These are phyloP conservation scores for Salix purpurea DNA, from an alignment of 345 rosid genomes.

Conservation along the genomic window DNA sequence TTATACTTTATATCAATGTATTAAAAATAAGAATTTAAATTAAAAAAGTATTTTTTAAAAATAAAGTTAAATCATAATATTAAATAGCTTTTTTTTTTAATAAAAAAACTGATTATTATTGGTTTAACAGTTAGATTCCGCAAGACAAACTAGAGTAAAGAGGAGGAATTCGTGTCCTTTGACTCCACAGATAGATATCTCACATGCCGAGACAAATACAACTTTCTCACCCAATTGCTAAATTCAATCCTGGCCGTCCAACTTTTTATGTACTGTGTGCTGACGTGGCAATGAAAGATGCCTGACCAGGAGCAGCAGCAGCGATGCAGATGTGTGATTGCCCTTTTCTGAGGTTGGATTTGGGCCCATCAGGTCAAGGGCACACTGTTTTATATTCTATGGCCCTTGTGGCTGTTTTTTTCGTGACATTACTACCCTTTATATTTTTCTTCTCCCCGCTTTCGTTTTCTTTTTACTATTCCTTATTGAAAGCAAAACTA, in stretches of 20 bases:
- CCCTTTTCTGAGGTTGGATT: not conserved
- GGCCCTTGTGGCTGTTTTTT: not conserved
- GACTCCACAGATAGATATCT: constrained; percentile 20
- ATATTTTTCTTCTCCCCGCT: not conserved
- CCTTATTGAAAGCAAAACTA: no score
- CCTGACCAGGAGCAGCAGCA: constrained; percentile 16
- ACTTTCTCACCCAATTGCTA: not conserved
- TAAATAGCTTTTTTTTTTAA: no score
- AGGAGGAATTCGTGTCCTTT: constrained; percentile 27
- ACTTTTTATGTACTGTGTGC: not conserved
- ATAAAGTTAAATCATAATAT: no score
- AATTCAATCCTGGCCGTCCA: constrained; percentile 31
- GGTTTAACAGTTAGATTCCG: constrained; percentile 4
- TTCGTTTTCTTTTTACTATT: not conserved
- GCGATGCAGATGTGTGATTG: not conserved
- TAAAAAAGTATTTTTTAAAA: no score
- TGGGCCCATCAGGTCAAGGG: constrained; percentile 29
- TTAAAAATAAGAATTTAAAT: no score
- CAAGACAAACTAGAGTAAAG: constrained; percentile 13
- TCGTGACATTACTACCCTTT: not conserved
- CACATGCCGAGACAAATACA: not conserved
- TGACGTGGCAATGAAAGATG: constrained; percentile 29
- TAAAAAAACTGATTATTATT: no score
- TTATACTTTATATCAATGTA: no score
- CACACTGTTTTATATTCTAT: not conserved